phyloP scores from a whole-genome alignment of 1,139 yeast species.

The Pichia sp. region DNA sequence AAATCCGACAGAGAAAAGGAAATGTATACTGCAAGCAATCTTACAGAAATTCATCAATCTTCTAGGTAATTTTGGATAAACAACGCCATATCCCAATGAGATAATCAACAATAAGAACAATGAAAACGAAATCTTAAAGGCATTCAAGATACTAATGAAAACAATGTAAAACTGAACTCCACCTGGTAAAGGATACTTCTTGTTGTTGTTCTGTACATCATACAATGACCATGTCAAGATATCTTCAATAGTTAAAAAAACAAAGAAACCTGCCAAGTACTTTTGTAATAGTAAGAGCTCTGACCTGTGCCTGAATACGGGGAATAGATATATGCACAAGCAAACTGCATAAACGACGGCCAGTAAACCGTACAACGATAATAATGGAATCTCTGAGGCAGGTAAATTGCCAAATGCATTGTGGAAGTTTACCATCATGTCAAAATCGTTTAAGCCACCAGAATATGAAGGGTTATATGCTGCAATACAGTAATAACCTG shows the following conservation, averaged over 20 bases:
- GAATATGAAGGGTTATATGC: conserved; percentile 44
- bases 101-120: conserved; percentile 83
- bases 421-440: conserved; percentile 71
- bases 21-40: conserved; percentile 69
- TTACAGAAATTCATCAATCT: conserved; percentile 76
- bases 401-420: conserved; percentile 87
- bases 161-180: conserved; percentile 74
- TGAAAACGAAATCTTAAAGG: conserved; percentile 81
- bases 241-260: conserved; percentile 79
- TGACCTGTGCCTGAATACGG: conserved; percentile 78
- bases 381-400: conserved; percentile 86
- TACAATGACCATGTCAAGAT: conserved; percentile 89
- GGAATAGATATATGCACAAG: conserved; percentile 77
- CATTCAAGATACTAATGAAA: conserved; percentile 71
- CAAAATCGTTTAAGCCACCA: conserved; percentile 38
- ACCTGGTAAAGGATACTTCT: conserved; percentile 41
- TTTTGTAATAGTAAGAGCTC: conserved; percentile 89
- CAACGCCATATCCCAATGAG: conserved; percentile 92
- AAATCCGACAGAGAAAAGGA: conserved; percentile 61
- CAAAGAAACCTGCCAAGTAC: conserved; percentile 80
- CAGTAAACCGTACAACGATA: conserved; percentile 82
- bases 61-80: conserved; percentile 74
- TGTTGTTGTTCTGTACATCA: conserved; percentile 68
- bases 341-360: conserved; percentile 81
- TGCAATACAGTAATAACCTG: conserved; percentile 91